Evolutionary conservation across 306 rosid genomes (phyloP).

Genomic region (Cicer judaicum): DNA sequence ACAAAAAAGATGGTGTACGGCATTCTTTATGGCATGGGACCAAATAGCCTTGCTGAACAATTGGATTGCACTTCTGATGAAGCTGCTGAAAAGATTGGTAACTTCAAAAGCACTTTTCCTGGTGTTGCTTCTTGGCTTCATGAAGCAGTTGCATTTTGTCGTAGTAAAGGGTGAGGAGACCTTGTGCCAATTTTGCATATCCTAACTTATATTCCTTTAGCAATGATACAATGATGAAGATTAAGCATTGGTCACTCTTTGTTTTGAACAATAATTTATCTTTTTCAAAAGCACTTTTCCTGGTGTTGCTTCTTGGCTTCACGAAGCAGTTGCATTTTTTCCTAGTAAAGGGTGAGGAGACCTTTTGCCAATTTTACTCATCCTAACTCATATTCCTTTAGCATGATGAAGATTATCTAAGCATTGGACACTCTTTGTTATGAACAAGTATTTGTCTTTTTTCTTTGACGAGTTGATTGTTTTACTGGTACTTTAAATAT

Average conservation of each 20-base stretch:
- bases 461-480: neutral
- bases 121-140: slow-evolving; percentile 95
- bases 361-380: slow-evolving; percentile 34
- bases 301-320: slow-evolving; percentile 95
- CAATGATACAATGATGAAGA: neutral
- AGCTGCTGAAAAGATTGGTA: slow-evolving; percentile 80
- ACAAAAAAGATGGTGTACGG: slow-evolving; percentile 94
- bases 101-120: slow-evolving; percentile 84
- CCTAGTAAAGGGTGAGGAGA: slow-evolving; percentile 77
- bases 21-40: slow-evolving; percentile 98
- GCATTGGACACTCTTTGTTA: slow-evolving; percentile 28
- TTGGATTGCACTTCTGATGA: slow-evolving; percentile 76
- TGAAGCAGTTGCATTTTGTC: slow-evolving; percentile 76
- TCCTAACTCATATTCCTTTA: slow-evolving; percentile 18
- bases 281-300: slow-evolving; percentile 71
- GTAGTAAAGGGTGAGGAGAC: slow-evolving; percentile 76
- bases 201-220: slow-evolving; percentile 1
- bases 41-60: slow-evolving; percentile 84
- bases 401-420: neutral
- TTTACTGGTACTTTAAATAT: slow-evolving; percentile 7
- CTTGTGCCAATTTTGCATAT: slow-evolving; percentile 39
- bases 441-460: slow-evolving; percentile 32
- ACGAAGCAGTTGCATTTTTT: slow-evolving; percentile 73
- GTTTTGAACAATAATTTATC: slow-evolving; percentile 26
- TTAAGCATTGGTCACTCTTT: slow-evolving; percentile 29